A percentile compares a stretch with the other conserved stretches of the same genome.
phyloP scores from a whole-genome alignment of 768 basidiomycete species.

The Pleurotus djamor region DNA sequence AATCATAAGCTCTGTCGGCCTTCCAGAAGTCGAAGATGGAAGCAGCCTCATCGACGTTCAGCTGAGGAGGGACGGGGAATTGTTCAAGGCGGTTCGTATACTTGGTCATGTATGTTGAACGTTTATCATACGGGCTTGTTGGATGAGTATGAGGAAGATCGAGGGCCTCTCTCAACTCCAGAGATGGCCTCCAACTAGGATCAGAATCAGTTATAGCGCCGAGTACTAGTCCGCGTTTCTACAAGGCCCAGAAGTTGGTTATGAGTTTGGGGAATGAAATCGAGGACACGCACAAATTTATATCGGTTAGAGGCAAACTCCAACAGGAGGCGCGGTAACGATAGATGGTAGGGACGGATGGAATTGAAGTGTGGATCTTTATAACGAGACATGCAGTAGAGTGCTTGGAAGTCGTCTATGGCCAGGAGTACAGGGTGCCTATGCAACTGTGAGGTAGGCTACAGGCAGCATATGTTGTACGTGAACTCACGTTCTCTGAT shows the following conservation, averaged over 20 bases:
- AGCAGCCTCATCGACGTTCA: slow-evolving; percentile 68
- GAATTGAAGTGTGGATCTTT: slow-evolving; percentile 67
- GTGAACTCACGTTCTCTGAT: slow-evolving; percentile 56
- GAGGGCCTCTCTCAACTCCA: slow-evolving; percentile 67
- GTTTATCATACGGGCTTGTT: slow-evolving; percentile 54
- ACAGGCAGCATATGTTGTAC: not conserved
- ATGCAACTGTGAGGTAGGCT: not conserved
- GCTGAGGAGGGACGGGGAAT: slow-evolving; percentile 45
- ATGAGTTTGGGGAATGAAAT: not conserved
- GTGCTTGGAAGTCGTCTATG: slow-evolving; percentile 83
- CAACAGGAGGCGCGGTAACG: slow-evolving; percentile 73
- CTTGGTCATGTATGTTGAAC: slow-evolving; percentile 41
- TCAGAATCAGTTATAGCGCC: slow-evolving; percentile 67
- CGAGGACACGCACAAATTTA: slow-evolving; percentile 52
- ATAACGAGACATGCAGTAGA: slow-evolving; percentile 70
- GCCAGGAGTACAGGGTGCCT: slow-evolving; percentile 83
- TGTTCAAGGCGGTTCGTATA: slow-evolving; percentile 51
- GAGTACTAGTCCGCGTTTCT: slow-evolving; percentile 73
- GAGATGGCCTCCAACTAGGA: slow-evolving; percentile 52
- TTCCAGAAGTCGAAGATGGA: slow-evolving; percentile 79
- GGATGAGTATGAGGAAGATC: slow-evolving; percentile 37
- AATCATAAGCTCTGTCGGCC: slow-evolving; percentile 52
- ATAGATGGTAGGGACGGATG: slow-evolving; percentile 76
- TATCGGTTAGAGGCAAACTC: slow-evolving; percentile 76
- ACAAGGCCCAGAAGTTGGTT: not conserved